Conservation (phyloP, 139 green algal genomes). For the Chlorella sp. region DNA sequence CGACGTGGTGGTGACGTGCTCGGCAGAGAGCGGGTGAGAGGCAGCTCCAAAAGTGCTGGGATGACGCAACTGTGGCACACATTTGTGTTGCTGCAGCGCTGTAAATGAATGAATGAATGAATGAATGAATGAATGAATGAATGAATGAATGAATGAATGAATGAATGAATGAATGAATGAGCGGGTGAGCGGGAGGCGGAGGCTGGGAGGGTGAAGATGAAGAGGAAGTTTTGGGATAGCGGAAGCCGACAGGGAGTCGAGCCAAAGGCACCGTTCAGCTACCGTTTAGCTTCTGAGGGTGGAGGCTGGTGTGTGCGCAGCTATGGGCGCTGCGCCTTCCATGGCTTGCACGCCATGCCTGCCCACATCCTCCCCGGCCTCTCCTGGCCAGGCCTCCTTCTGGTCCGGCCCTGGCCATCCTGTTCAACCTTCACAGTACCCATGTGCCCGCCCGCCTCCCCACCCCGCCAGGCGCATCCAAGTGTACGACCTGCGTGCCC, state of each 20-base stretch:
- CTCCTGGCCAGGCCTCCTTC: neutral
- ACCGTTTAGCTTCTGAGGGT: too few relatives aligned
- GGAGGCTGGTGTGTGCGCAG: too few relatives aligned
- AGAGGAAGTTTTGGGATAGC: too few relatives aligned
- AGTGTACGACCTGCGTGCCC: conserved; percentile 5
- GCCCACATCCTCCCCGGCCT: neutral
- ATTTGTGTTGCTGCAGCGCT: too few relatives aligned
- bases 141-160: too few relatives aligned
- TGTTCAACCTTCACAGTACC: neutral
- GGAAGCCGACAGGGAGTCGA: neutral
- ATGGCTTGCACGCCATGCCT: neutral
- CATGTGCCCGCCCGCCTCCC: neutral
- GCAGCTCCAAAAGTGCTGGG: neutral
- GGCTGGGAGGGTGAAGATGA: neutral
- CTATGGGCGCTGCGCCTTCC: too few relatives aligned
- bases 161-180: too few relatives aligned
- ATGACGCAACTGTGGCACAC: too few relatives aligned
- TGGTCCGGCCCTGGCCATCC: neutral
- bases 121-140: too few relatives aligned
- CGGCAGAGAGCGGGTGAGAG: conserved; percentile 29
- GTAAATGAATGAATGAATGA: neutral
- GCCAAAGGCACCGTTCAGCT: neutral
- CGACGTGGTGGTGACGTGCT: conserved; percentile 61
- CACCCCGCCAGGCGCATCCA: neutral
- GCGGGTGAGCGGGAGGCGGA: neutral